Percentiles rank a stretch among this genome's conserved stretches.
phyloP scores from a whole-genome alignment of 2,329 filamentous ascomycete species.

The Myriosclerotinia duriaeana region DNA sequence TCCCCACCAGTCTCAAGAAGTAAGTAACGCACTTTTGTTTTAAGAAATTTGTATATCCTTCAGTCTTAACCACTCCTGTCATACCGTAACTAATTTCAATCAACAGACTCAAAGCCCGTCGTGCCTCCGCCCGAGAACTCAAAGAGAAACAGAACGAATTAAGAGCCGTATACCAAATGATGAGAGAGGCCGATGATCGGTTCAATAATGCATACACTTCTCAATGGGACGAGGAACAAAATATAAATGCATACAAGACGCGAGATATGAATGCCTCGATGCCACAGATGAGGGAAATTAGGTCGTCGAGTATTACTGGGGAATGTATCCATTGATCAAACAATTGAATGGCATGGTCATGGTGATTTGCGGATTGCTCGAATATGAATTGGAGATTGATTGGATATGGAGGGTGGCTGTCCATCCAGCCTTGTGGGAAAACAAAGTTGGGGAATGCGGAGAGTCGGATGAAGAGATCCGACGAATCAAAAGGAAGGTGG shows the following conservation, averaged over 20 bases:
- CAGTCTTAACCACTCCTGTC: background rate
- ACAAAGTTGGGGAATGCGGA: background rate
- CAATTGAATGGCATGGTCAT: too few species aligned
- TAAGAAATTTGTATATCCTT: background rate
- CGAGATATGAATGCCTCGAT: background rate
- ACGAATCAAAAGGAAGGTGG: background rate
- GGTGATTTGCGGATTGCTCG: too few species aligned
- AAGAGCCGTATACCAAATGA: background rate
- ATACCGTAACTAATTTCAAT: background rate
- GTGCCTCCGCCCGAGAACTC: conserved; percentile 9
- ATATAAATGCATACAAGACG: background rate
- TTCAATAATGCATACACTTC: background rate
- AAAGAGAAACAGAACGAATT: conserved; percentile 3
- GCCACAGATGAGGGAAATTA: background rate
- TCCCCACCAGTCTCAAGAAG: background rate
- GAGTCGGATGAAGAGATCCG: background rate
- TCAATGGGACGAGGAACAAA: background rate
- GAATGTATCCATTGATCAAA: background rate
- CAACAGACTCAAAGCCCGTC: conserved; percentile 9
- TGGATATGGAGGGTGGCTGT: too few species aligned
- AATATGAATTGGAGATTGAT: too few species aligned
- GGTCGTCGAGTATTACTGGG: background rate
- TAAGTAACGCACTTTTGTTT: background rate
- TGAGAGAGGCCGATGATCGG: conserved; percentile 9
- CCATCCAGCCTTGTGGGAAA: too few species aligned